A percentile compares a stretch with the other conserved stretches of the same genome.
These are phyloP conservation scores for Coffea eugenioides DNA, from an alignment of 257 asterid genomes.

Conservation along the genomic window DNA sequence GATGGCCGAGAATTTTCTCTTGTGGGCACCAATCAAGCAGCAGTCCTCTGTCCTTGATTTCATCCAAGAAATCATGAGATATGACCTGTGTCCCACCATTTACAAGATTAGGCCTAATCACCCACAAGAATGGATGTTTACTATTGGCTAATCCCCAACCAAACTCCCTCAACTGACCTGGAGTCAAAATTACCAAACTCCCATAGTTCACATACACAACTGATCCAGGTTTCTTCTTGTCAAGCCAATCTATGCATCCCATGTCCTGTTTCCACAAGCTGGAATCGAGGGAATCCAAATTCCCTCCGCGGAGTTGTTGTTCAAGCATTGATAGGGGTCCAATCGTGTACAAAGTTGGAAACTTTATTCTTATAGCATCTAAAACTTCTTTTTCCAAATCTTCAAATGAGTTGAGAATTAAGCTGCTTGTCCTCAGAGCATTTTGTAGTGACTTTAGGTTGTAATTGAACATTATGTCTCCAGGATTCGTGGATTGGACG, in stretches of 20 bases:
- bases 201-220: slow-evolving; percentile 45
- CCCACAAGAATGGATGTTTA: slow-evolving; percentile 41
- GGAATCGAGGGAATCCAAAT: slow-evolving; percentile 20
- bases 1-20: slow-evolving; percentile 34
- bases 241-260: slow-evolving; percentile 37
- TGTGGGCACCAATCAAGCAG: slow-evolving; percentile 46
- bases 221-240: slow-evolving; percentile 26
- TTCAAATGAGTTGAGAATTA: slow-evolving; percentile 42
- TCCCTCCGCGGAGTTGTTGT: background rate
- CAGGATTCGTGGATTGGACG: slow-evolving; percentile 25
- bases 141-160: slow-evolving; percentile 49
- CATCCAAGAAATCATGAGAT: slow-evolving; percentile 27
- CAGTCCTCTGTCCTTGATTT: slow-evolving; percentile 29
- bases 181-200: slow-evolving; percentile 34
- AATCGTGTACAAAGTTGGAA: slow-evolving; percentile 35
- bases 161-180: slow-evolving; percentile 35
- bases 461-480: slow-evolving; percentile 40
- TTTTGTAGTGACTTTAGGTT: slow-evolving; percentile 24
- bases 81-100: slow-evolving; percentile 27
- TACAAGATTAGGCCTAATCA: slow-evolving; percentile 43
- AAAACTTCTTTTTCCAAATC: slow-evolving; percentile 37
- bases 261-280: slow-evolving; percentile 43
- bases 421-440: slow-evolving; percentile 18
- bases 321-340: slow-evolving; percentile 34
- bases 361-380: slow-evolving; percentile 21